Percentiles rank a stretch among this genome's conserved stretches.
phyloP scores from a whole-genome alignment of 495 filamentous ascomycete genomes.

The Hypoxylon rickii region DNA sequence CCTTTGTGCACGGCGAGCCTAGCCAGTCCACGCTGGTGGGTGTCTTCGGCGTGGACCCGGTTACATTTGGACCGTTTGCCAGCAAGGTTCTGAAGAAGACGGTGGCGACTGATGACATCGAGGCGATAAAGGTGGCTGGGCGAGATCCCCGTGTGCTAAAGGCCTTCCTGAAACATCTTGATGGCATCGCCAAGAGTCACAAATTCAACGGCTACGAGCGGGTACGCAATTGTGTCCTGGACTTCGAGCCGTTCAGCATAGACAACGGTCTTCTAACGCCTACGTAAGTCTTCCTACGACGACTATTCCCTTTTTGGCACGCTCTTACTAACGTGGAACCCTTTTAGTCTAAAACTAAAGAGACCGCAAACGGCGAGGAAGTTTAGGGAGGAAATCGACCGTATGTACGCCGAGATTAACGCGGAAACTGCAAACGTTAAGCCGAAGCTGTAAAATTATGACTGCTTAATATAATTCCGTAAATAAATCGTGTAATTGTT shows the following conservation, averaged over 20 bases:
- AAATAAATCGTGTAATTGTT: too few relatives aligned
- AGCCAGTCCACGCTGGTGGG: conserved; percentile 81
- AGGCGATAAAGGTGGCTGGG: conserved; percentile 67
- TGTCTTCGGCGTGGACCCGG: conserved; percentile 84
- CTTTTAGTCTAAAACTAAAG: conserved; percentile 87
- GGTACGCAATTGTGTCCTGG: conserved; percentile 73
- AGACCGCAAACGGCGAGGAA: conserved; percentile 81
- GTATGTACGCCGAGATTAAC: conserved; percentile 74
- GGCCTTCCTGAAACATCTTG: conserved; percentile 78
- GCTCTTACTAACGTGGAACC: conserved; percentile 42
- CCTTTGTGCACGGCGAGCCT: conserved; percentile 90
- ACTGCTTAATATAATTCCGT: too few relatives aligned
- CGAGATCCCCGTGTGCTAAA: conserved; percentile 69
- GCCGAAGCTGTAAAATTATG: conserved; percentile 53
- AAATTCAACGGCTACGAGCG: conserved; percentile 91
- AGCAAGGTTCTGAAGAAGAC: conserved; percentile 71
- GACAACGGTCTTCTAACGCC: conserved; percentile 95
- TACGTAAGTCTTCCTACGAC: conserved; percentile 70
- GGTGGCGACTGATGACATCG: conserved; percentile 64
- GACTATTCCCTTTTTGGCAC: neutral
- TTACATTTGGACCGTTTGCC: conserved; percentile 78
- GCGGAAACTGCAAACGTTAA: conserved; percentile 38
- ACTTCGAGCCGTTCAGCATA: conserved; percentile 88
- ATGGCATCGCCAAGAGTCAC: conserved; percentile 77
- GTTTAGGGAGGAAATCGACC: conserved; percentile 74